These are phyloP conservation scores for Calonectria honghensis DNA, from an alignment of 2,329 filamentous ascomycete genomes.

Conservation along the genomic window DNA sequence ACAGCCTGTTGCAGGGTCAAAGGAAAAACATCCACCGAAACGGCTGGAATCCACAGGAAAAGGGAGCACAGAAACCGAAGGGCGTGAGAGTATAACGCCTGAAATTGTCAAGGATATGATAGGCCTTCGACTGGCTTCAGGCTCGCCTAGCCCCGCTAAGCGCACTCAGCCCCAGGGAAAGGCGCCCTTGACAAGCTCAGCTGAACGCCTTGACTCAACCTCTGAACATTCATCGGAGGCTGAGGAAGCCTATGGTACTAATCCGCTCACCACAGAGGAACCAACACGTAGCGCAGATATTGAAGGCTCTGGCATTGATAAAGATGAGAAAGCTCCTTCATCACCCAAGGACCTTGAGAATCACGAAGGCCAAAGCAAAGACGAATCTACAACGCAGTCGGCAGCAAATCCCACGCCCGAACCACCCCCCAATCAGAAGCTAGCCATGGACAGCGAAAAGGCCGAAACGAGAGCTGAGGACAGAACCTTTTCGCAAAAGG, in stretches of 20 bases:
- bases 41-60: slow-evolving; percentile 38
- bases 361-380: slow-evolving; percentile 1
- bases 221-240: slow-evolving; percentile 43
- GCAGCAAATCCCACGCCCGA: slow-evolving; percentile 20
- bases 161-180: slow-evolving; percentile 49
- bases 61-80: slow-evolving; percentile 34
- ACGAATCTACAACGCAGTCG: slow-evolving; percentile 15
- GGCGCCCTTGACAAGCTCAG: slow-evolving; percentile 46
- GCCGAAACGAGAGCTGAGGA: slow-evolving; percentile 34
- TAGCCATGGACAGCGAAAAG: slow-evolving; percentile 37
- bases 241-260: slow-evolving; percentile 41
- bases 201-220: slow-evolving; percentile 44
- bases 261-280: slow-evolving; percentile 13
- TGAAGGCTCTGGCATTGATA: slow-evolving; percentile 31
- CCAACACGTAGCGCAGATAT: slow-evolving; percentile 25
- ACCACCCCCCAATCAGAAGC: slow-evolving; percentile 16
- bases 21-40: slow-evolving; percentile 38
- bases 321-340: slow-evolving; percentile 26
- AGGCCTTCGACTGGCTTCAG: slow-evolving; percentile 56
- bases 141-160: slow-evolving; percentile 48
- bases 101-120: slow-evolving; percentile 59
- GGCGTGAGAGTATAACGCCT: slow-evolving; percentile 51
- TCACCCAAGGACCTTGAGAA: slow-evolving; percentile 31
- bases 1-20: slow-evolving; percentile 28
- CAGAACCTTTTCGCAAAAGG: slow-evolving; percentile 62